Base-by-base conservation (phyloP, 192 early-diverging fungal genomes). In the Coemansia nantahalensis region DNA sequence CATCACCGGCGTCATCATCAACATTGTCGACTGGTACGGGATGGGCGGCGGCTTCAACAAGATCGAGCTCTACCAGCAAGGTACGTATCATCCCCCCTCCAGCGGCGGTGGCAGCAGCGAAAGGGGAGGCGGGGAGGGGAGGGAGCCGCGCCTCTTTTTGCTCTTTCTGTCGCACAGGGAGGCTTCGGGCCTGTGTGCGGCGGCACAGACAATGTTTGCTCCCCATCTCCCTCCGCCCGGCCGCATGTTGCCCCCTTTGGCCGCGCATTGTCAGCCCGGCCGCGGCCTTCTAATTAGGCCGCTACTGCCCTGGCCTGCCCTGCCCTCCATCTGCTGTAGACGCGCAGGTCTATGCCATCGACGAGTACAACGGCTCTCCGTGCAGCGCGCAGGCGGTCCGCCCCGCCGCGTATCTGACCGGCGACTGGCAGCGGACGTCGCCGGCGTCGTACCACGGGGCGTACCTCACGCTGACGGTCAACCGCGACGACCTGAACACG, bases 11-110 rank as follows among this genome's bases (percentile, higher is more conserved):
- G 43, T 83, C n/a, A 71, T 77, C 39, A 69, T 90, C 41, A 70
- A 81, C 46, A 65, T 85, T 51, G 54, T 76, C 19, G 79, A 78
- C 22, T 84, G 64, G 78, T 80, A 82, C 31, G 82, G 82, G 22
- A 56, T 56, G 59, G 65, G 78, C 39, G 71, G 67, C 36, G 78
- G 78, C 28, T 54, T 79, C 39, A 65, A 62, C 59, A 60, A 63
- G 46, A 48, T 79, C 26, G 67, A 79, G 55, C 47, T 79, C 18
- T 79, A 71, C 36, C 67, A 75, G 38, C 48, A 67, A 57, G 77
- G 69, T 39, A 65, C 55, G 68, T 59, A 63, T 31, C 14, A 37
- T 11, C 4, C 21, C 26, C n/a, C n/a, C n/a, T n/a, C n/a, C n/a
- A n/a, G n/a, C n/a, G n/a, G n/a, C n/a, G n/a, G n/a, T n/a, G n/a